phyloP scores from a whole-genome alignment of 495 filamentous ascomycete genomes.

The Podospora anserina region DNA sequence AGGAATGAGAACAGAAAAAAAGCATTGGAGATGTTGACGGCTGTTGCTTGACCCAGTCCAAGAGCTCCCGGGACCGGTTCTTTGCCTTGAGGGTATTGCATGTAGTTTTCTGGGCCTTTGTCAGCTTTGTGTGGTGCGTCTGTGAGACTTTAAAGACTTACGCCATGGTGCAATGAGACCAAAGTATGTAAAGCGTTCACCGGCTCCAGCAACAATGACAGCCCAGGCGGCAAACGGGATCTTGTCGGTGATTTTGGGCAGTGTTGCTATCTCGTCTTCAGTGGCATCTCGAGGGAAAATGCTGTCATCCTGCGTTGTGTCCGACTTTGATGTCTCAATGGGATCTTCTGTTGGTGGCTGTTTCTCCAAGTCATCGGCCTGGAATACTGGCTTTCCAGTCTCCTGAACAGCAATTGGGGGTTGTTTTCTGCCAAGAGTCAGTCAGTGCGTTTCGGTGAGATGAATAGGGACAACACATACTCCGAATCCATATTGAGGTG shows the following conservation, averaged over 20 bases:
- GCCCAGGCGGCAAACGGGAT: conserved; percentile 26
- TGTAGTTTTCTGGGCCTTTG: conserved; percentile 26
- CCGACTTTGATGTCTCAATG: neutral
- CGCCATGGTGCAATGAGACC: conserved; percentile 26
- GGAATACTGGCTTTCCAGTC: neutral
- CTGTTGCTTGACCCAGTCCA: conserved; percentile 41
- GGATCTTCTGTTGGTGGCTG: neutral
- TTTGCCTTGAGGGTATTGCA: conserved; percentile 23
- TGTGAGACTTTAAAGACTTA: conserved; percentile 1
- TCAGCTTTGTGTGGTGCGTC: neutral
- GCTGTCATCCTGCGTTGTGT: neutral
- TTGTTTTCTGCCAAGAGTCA: conserved; percentile 1
- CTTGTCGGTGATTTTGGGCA: conserved; percentile 22
- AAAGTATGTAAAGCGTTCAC: conserved; percentile 28
- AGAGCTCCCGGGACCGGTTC: conserved; percentile 35
- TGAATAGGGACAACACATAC: neutral
- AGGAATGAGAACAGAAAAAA: conserved; percentile 49
- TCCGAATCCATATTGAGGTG: conserved; percentile 4
- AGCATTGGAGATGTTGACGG: conserved; percentile 51
- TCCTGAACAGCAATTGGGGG: neutral
- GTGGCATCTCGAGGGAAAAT: conserved; percentile 20
- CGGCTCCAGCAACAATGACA: conserved; percentile 20
- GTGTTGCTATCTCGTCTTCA: conserved; percentile 18
- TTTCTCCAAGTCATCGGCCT: neutral
- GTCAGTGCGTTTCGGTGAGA: neutral